phyloP scores from a whole-genome alignment of 345 rosid species.

The Brassica cretica region DNA sequence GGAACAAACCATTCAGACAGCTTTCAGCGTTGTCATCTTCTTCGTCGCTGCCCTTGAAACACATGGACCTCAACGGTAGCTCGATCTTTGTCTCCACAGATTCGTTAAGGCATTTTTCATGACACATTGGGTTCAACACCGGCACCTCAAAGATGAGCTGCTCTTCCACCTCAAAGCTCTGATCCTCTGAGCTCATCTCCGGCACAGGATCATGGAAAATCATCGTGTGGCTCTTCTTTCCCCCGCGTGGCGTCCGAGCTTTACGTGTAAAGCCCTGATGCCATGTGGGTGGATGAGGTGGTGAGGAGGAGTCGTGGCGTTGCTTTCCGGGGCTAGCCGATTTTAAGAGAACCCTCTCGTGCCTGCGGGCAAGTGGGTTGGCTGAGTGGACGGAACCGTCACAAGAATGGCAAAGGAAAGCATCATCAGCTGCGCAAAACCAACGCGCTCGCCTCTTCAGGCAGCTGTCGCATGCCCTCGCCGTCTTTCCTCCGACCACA shows the following conservation, averaged over 20 bases:
- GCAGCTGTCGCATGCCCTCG: slow-evolving; percentile 90
- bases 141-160: slow-evolving; percentile 86
- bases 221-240: slow-evolving; percentile 35
- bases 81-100: slow-evolving; percentile 19
- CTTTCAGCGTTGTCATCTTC: slow-evolving; percentile 32
- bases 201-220: slow-evolving; percentile 59
- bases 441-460: slow-evolving; percentile 76
- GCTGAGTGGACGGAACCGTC: slow-evolving; percentile 87
- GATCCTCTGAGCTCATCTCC: slow-evolving; percentile 65
- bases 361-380: slow-evolving; percentile 75
- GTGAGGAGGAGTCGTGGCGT: slow-evolving; percentile 11
- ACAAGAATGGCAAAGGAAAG: slow-evolving; percentile 88
- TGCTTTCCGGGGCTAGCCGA: slow-evolving; percentile 34
- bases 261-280: slow-evolving; percentile 77
- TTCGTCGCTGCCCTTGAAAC: slow-evolving; percentile 24
- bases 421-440: slow-evolving; percentile 96
- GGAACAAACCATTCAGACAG: slow-evolving; percentile 55
- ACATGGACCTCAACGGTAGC: not conserved
- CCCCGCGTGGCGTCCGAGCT: slow-evolving; percentile 70
- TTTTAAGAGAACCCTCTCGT: slow-evolving; percentile 75
- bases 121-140: slow-evolving; percentile 52
- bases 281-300: slow-evolving; percentile 56
- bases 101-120: slow-evolving; percentile 46
- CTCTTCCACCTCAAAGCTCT: slow-evolving; percentile 58
- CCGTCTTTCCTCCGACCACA: slow-evolving; percentile 77